phyloP scores from a whole-genome alignment of 2,329 filamentous ascomycete species.

The Sarocladium kiliense region DNA sequence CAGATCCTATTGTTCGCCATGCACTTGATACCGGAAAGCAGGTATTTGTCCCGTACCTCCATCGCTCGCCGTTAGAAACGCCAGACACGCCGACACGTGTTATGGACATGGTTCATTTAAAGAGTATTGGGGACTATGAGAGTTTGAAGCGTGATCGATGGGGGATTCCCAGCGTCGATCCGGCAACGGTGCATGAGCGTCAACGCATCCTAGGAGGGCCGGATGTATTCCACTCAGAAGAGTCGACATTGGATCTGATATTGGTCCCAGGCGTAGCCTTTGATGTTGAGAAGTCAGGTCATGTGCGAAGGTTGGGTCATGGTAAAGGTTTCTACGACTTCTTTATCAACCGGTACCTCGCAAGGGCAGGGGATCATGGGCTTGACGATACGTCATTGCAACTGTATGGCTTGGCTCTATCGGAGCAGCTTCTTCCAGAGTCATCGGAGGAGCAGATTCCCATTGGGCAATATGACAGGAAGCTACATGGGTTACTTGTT shows the following conservation, averaged over 20 bases:
- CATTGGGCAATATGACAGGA: slow-evolving; percentile 70
- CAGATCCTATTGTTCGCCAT: slow-evolving; percentile 73
- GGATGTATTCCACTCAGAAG: slow-evolving; percentile 36
- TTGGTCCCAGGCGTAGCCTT: slow-evolving; percentile 93
- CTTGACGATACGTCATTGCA: slow-evolving; percentile 34
- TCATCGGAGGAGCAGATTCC: slow-evolving; percentile 61
- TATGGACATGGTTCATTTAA: slow-evolving; percentile 92
- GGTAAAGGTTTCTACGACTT: slow-evolving; percentile 97
- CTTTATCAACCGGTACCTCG: slow-evolving; percentile 71
- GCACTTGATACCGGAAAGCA: slow-evolving; percentile 72
- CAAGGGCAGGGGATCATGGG: slow-evolving; percentile 34
- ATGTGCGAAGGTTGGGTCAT: slow-evolving; percentile 76
- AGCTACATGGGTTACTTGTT: slow-evolving; percentile 70
- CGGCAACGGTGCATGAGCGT: slow-evolving; percentile 58
- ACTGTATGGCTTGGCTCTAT: slow-evolving; percentile 73
- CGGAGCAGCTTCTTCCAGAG: slow-evolving; percentile 71
- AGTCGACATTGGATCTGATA: slow-evolving; percentile 69
- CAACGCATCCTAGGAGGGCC: slow-evolving; percentile 68
- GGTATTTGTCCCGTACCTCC: slow-evolving; percentile 88
- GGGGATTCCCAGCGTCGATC: slow-evolving; percentile 85
- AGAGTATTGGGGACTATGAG: slow-evolving; percentile 70
- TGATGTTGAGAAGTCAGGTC: slow-evolving; percentile 53
- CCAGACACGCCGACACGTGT: slow-evolving; percentile 55
- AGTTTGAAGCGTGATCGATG: slow-evolving; percentile 73
- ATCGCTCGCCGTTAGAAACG: slow-evolving; percentile 48